These are phyloP conservation scores for Ajuga reptans DNA, from an alignment of 305 asterid genomes.

Conservation along the genomic window DNA sequence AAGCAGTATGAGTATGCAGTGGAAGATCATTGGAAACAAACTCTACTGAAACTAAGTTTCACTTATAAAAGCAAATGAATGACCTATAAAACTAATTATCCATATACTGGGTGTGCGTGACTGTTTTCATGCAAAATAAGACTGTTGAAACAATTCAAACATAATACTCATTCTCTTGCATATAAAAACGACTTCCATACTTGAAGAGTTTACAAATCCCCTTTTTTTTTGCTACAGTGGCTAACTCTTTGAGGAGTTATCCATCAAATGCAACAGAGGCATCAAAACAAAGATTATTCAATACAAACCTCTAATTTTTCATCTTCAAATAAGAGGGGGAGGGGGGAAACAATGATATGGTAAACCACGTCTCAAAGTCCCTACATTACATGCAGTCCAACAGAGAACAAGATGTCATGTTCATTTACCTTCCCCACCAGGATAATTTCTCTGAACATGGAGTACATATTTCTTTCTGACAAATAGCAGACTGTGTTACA, in stretches of 20 bases:
- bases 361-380: not conserved
- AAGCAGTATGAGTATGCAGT: not conserved
- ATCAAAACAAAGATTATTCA: not conserved
- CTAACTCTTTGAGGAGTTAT: not conserved
- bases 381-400: not conserved
- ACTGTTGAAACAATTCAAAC: not conserved
- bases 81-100: not conserved
- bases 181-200: not conserved
- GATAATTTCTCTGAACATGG: conserved; percentile 68
- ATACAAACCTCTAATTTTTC: not conserved
- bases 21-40: not conserved
- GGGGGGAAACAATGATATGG: not conserved
- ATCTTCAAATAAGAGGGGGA: not conserved
- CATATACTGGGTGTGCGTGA: not conserved
- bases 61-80: not conserved
- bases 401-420: conserved; percentile 16
- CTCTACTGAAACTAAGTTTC: not conserved
- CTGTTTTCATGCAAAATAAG: not conserved
- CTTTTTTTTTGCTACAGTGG: not conserved
- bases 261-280: not conserved
- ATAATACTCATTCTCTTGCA: not conserved
- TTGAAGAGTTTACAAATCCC: not conserved
- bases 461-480: conserved; percentile 51
- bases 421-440: conserved; percentile 56
- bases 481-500: conserved; percentile 63